Conservation (phyloP, 306 rosid genomes). For the Arachis hypogaea region DNA sequence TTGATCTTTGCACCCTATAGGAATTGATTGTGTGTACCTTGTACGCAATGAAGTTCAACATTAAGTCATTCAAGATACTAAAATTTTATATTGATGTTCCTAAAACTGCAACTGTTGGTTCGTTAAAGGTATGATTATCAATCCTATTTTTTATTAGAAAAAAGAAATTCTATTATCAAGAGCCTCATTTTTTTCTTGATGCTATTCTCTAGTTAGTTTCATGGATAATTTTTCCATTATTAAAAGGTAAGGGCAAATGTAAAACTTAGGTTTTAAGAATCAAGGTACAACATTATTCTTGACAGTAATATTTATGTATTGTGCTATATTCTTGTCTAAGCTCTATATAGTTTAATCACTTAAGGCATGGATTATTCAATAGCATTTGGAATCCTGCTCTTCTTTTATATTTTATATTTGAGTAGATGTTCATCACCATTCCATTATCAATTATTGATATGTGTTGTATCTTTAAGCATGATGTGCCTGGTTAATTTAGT, state of each 20-base stretch:
- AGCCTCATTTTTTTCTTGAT: not conserved
- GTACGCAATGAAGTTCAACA: conserved; percentile 80
- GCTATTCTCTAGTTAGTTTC: not conserved
- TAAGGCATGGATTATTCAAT: not conserved
- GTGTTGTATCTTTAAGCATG: too few relatives aligned
- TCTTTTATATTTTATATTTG: too few relatives aligned
- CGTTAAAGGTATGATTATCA: conserved; percentile 64
- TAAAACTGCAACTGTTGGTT: conserved; percentile 80
- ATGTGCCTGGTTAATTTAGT: too few relatives aligned
- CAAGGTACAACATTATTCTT: too few relatives aligned
- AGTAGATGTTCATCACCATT: too few relatives aligned
- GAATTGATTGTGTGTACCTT: conserved; percentile 42
- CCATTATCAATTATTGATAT: too few relatives aligned
- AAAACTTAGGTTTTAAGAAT: too few relatives aligned
- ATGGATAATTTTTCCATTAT: not conserved
- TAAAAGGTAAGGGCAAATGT: too few relatives aligned
- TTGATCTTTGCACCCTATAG: conserved; percentile 36
- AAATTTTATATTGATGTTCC: conserved; percentile 87
- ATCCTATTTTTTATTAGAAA: not conserved
- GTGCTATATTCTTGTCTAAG: not conserved
- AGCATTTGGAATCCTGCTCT: conserved; percentile 8
- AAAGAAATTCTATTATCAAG: not conserved
- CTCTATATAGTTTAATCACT: conserved; percentile 29
- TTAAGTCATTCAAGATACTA: conserved; percentile 83
- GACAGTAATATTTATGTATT: too few relatives aligned